Evolutionary conservation across 371 early-diverging fungal genomes (phyloP), one percentile per base, ranked within the genome.

Genomic region (Mucor lusitanicus): DNA sequence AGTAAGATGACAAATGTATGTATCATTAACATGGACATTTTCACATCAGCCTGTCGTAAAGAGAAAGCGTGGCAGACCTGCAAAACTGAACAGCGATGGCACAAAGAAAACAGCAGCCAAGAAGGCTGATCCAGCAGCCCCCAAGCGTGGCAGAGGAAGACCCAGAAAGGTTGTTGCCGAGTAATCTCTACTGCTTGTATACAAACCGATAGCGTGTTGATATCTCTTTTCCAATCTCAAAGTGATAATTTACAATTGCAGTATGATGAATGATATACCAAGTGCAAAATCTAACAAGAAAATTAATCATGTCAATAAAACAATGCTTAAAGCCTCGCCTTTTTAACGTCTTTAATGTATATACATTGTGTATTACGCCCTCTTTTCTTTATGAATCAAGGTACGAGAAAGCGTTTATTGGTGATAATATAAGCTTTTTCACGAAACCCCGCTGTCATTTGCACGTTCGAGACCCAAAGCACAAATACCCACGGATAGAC

Each of bases 21-120:
- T 40, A 40, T 40, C 40, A 40, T 40, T 40, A 40, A 40, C 40
- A 17, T 50, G 1, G 9, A 50, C 39, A 19, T 48, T 8, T 17
- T 63, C 15, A 37, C 25, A 11, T 25, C 12, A 32, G 27, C 33
- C 50, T 50, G 35, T 53, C 11, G 35, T 33, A 37, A 65, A 65
- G 65, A 57, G 65, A 65, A 59, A 59, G 44, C 65, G 65, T 35
- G 65, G 65, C 25, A 65, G 65, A 46, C 65, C 65, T 25, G 19
- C 60, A 28, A 66, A 59, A 8, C 19, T 39, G 28, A 5, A 12
- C 1, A 42, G 33, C 11, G 53, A 25, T 39, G 40, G 17, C 1
- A 54, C 23, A 6, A 66, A 50, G 19, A 59, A 60, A 27, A 17
- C 37, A 39, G 21, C 25, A 21, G n/a, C 5, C 1, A 54, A 59